Evolutionary conservation across 176 grass and related monocot species (phyloP).

Genomic region (Alloteropsis semialata): DNA sequence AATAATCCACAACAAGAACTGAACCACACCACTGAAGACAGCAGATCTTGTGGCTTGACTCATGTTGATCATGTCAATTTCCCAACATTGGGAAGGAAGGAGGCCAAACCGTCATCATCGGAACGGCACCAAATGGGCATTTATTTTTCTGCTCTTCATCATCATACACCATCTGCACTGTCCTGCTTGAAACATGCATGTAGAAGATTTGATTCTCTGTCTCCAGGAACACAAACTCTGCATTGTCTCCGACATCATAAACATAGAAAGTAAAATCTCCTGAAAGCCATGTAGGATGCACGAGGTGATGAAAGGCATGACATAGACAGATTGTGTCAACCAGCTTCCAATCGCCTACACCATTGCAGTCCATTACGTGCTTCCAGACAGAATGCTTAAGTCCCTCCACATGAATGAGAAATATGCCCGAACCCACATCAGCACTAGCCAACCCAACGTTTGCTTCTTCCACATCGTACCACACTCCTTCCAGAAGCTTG

Average conservation of each 20-base stretch:
- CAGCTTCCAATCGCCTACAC: not conserved
- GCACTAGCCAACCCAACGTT: not conserved
- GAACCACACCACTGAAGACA: not conserved
- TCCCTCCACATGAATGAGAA: not conserved
- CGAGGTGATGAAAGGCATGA: not conserved
- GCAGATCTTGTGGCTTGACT: not conserved
- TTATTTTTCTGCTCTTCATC: not conserved
- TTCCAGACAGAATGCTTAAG: not conserved
- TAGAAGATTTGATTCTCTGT: not conserved
- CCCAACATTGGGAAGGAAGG: not conserved
- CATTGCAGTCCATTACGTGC: not conserved
- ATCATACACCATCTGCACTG: not conserved
- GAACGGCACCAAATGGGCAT: not conserved
- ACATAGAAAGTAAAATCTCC: not conserved
- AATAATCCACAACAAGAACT: not conserved
- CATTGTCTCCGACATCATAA: not conserved
- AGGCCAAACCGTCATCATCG: not conserved
- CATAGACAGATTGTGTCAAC: not conserved
- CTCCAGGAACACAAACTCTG: not conserved
- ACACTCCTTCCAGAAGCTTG: not conserved
- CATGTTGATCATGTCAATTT: not conserved
- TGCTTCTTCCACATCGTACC: not conserved
- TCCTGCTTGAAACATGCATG: not conserved
- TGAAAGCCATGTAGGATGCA: not conserved
- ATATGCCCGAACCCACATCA: not conserved